phyloP scores from a whole-genome alignment of 352 stramenopile genomes.

The Phytophthora parvispora region DNA sequence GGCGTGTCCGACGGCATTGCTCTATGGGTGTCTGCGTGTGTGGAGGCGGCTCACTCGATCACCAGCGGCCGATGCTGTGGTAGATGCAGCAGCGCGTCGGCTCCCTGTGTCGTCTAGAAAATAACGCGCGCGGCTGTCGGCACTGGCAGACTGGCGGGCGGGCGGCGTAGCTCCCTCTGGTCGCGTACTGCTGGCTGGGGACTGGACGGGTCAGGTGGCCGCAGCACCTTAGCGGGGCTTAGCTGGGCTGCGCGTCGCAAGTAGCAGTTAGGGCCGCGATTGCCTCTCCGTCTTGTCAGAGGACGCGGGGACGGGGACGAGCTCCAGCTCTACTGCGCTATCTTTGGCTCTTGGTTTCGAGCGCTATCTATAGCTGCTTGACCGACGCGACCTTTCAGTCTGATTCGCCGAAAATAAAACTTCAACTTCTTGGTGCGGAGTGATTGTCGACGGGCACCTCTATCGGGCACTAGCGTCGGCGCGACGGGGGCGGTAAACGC shows the following conservation, averaged over 20 bases:
- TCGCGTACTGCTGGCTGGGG: constrained; percentile 23
- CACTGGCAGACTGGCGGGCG: not conserved
- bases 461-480: not conserved
- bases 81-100: not conserved
- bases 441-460: constrained; percentile 23
- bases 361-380: constrained; percentile 3
- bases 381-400: not conserved
- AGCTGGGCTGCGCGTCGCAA: constrained; percentile 20
- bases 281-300: constrained; percentile 32
- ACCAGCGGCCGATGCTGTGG: constrained; percentile 6
- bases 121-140: constrained; percentile 12
- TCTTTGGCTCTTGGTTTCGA: constrained; percentile 32
- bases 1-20: constrained; percentile 91
- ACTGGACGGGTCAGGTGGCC: constrained; percentile 11
- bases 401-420: constrained; percentile 39
- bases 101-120: constrained; percentile 2
- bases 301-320: not conserved
- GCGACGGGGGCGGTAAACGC: not conserved
- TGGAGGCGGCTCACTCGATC: constrained; percentile 3
- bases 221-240: constrained; percentile 25
- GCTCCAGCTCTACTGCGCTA: not conserved
- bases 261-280: constrained; percentile 32
- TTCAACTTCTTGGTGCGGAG: constrained; percentile 25
- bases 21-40: constrained; percentile 4
- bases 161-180: constrained; percentile 9